A percentile compares a stretch with the other conserved stretches of the same genome.
phyloP scores from a whole-genome alignment of 129 eudicot species.

The Centaurea solstitialis region DNA sequence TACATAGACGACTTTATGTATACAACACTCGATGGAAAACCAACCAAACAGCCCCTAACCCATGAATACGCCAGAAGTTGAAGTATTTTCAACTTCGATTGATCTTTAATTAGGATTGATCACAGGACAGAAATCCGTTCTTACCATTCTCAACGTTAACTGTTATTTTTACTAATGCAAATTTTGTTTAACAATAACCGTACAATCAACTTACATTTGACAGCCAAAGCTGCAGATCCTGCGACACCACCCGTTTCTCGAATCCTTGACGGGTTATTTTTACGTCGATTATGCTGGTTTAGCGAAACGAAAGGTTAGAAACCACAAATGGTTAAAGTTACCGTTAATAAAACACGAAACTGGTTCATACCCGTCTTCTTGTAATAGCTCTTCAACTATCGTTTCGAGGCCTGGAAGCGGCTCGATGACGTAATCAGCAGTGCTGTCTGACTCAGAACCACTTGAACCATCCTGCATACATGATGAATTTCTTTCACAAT shows the following conservation, averaged over 20 bases:
- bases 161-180: neutral
- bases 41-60: no score
- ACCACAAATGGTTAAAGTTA: neutral
- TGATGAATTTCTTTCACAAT: neutral
- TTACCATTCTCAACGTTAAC: no score
- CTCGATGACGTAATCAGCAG: conserved; percentile 45
- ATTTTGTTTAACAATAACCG: no score
- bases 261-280: conserved; percentile 91
- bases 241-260: conserved; percentile 95
- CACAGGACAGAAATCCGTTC: no score
- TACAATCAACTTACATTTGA: conserved; percentile 94
- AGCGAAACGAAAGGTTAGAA: conserved; percentile 11
- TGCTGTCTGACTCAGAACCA: conserved; percentile 28
- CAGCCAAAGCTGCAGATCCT: conserved; percentile 97
- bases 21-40: no score
- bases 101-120: no score
- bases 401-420: conserved; percentile 95
- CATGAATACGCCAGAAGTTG: no score
- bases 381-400: conserved; percentile 70
- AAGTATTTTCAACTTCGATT: no score
- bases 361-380: conserved; percentile 79
- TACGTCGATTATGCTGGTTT: conserved; percentile 59
- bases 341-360: neutral
- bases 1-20: no score
- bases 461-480: conserved; percentile 57